Conservation (phyloP, 164 flowering plant species). For the Paratinospora sagittata region DNA sequence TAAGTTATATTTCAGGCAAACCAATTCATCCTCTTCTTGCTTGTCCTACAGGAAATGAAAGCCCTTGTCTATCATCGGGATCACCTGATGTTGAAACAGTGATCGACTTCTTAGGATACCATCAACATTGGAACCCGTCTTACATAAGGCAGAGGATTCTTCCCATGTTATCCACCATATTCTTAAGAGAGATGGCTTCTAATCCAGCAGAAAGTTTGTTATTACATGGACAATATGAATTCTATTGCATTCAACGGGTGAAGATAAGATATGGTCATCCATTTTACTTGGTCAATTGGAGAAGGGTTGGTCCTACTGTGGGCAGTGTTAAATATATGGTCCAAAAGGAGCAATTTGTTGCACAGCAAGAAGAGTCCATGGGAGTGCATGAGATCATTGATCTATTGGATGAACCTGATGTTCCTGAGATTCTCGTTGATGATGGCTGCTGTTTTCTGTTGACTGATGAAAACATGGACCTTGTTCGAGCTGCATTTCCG, state of each 20-base stretch:
- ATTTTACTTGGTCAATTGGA: slow-evolving; percentile 77
- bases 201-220: slow-evolving; percentile 34
- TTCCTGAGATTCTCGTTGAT: slow-evolving; percentile 34
- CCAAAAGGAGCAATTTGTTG: slow-evolving; percentile 26
- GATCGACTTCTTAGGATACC: slow-evolving; percentile 63
- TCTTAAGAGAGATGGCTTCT: slow-evolving; percentile 64
- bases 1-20: neutral
- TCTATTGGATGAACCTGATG: slow-evolving; percentile 46
- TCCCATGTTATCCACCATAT: slow-evolving; percentile 79
- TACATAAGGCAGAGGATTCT: slow-evolving; percentile 65
- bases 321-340: slow-evolving; percentile 7
- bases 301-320: slow-evolving; percentile 29
- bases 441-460: slow-evolving; percentile 52
- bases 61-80: slow-evolving; percentile 46
- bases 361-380: slow-evolving; percentile 17
- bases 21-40: neutral
- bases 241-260: slow-evolving; percentile 63
- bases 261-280: slow-evolving; percentile 64
- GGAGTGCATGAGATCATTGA: slow-evolving; percentile 35
- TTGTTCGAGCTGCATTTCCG: slow-evolving; percentile 74
- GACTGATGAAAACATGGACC: slow-evolving; percentile 83
- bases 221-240: slow-evolving; percentile 58
- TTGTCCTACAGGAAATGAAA: slow-evolving; percentile 37
- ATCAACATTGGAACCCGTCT: slow-evolving; percentile 76
- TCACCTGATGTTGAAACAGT: slow-evolving; percentile 54